Base-by-base conservation (phyloP, 2,329 filamentous ascomycete species). In the Diplodia intermedia region DNA sequence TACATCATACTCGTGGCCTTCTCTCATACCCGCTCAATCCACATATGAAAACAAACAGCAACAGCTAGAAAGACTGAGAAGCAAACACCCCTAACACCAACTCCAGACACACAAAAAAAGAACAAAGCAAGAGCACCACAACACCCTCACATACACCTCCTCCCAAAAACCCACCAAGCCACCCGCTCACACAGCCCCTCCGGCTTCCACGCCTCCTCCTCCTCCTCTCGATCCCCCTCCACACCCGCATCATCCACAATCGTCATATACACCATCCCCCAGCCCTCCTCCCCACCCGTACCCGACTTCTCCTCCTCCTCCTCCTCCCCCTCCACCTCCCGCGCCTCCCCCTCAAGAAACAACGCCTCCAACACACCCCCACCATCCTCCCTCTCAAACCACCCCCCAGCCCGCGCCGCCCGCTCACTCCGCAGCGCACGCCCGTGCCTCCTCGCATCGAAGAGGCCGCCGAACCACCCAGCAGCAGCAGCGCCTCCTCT, bases 231-330 rank as follows among this genome's bases (percentile, higher is more conserved):
- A 4, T 36, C 33, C 33, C 6, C 9, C 9, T 36, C 31, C n/a
- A 47, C 23, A 20, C 56, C 56, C 38, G 38, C 14, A 47, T 60
- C 56, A 38, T 38, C 40, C 26, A 60, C 14, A 38, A 60, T 14
- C 23, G 38, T 61, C 56, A 61, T 18, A 47, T 61, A 62, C 29
- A 62, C 57, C 57, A 49, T 62, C 26, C 15, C 14, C 14, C 20
- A 33, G 4, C 18, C 38, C 55, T 6, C 2, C 23, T n/a, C 26
- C n/a, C 29, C 14, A 31, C 18, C 12, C 15, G 31, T 11, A 33
- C 9, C n/a, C n/a, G n/a, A 9, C 8, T 36, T 36, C 33, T 12
- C n/a, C 23, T 47, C 7, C n/a, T 1, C 15, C 38, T 4, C 38
- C 7, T 5, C 20, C 23, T 23, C 23, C 15, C 7, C 57, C 26